phyloP scores from a whole-genome alignment of 208 protist species.

The Wallacemonas sp. region DNA sequence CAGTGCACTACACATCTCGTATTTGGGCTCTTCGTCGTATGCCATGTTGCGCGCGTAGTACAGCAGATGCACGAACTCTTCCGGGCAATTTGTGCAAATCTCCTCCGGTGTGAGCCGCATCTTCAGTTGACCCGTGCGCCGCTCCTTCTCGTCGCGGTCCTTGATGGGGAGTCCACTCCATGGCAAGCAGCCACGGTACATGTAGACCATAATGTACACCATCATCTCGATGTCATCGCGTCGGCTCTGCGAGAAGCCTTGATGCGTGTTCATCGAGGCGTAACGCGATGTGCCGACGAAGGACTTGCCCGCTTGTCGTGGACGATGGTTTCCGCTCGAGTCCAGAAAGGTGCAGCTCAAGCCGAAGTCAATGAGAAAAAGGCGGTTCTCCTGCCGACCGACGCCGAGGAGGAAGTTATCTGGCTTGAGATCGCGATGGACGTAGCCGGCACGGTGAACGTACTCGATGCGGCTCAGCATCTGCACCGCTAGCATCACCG shows the following conservation, averaged over 20 bases:
- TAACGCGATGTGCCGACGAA: conserved; percentile 95
- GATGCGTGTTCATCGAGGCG: conserved; percentile 93
- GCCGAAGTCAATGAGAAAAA: conserved; percentile 90
- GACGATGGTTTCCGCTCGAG: conserved; percentile 28
- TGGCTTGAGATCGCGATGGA: conserved; percentile 97
- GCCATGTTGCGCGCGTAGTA: conserved; percentile 33
- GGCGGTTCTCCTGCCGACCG: conserved; percentile 48
- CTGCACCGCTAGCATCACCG: conserved; percentile 98
- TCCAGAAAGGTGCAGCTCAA: conserved; percentile 60
- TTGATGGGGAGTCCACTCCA: conserved; percentile 87
- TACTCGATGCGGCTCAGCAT: conserved; percentile 95
- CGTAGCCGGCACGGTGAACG: conserved; percentile 94
- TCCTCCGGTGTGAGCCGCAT: conserved; percentile 15
- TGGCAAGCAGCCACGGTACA: conserved; percentile 87
- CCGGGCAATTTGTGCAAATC: conserved; percentile 40
- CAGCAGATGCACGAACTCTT: conserved; percentile 43
- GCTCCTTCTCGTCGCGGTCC: conserved; percentile 66
- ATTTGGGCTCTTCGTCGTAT: conserved; percentile 41
- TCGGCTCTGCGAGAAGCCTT: conserved; percentile 77
- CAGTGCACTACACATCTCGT: conserved; percentile 55
- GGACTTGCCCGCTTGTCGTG: conserved; percentile 79
- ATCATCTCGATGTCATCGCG: conserved; percentile 80
- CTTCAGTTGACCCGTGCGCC: conserved; percentile 40
- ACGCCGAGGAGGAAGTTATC: conserved; percentile 98
- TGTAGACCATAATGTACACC: conserved; percentile 92